These are phyloP conservation scores for Scutellaria barbata DNA, from an alignment of 257 asterid species.

Conservation along the genomic window DNA sequence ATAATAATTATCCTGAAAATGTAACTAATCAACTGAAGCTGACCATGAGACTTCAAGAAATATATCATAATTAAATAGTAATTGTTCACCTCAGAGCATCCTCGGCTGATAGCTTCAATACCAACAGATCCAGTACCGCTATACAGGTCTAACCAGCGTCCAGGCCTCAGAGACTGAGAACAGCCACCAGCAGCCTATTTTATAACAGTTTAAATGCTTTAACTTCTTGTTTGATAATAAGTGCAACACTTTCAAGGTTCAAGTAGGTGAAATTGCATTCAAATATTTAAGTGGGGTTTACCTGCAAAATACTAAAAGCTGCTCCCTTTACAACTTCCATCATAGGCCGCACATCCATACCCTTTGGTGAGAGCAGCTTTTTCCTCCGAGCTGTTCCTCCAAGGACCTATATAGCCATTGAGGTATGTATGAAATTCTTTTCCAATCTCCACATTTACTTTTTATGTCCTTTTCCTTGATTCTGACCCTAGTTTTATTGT, in stretches of 20 bases:
- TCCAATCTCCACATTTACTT: neutral
- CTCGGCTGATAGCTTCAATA: constrained; percentile 97
- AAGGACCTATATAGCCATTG: constrained; percentile 67
- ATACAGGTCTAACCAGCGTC: constrained; percentile 97
- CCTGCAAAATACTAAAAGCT: constrained; percentile 92
- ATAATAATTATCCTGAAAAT: neutral
- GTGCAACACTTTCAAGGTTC: constrained; percentile 5
- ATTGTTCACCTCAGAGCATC: constrained; percentile 82
- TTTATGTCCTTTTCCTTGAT: neutral
- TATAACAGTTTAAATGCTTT: constrained; percentile 30
- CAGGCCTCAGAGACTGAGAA: constrained; percentile 83
- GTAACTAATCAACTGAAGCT: neutral
- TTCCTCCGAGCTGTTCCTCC: constrained; percentile 93
- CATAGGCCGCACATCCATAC: constrained; percentile 98
- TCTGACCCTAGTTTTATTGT: neutral
- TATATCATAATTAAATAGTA: constrained; percentile 7
- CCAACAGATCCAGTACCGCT: constrained; percentile 99
- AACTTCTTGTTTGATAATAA: constrained; percentile 22
- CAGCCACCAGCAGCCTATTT: constrained; percentile 90
- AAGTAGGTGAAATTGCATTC: constrained; percentile 20
- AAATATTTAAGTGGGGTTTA: constrained; percentile 34
- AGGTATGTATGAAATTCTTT: constrained; percentile 4
- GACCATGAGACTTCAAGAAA: neutral
- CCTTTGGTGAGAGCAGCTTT: constrained; percentile 92
- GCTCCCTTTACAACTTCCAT: constrained; percentile 99